Evolutionary conservation across 768 basidiomycete species (phyloP).

Genomic region (Harrya chromipes): DNA sequence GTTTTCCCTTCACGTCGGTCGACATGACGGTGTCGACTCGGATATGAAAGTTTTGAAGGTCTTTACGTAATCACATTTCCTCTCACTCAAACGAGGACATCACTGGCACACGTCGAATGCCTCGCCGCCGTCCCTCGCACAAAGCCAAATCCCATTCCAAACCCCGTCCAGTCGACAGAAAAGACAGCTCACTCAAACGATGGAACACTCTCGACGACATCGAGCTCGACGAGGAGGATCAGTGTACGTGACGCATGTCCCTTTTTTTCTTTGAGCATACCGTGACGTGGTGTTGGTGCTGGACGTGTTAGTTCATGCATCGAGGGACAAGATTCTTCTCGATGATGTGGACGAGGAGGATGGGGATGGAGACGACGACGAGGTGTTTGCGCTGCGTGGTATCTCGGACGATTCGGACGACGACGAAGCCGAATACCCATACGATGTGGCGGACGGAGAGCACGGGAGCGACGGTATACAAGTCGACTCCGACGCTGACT

Average conservation of each 20-base stretch:
- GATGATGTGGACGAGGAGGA: slow-evolving; percentile 51
- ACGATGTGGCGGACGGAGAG: slow-evolving; percentile 11
- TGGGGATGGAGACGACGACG: slow-evolving; percentile 62
- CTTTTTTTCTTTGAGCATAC: background rate
- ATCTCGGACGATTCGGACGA: slow-evolving; percentile 35
- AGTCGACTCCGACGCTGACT: slow-evolving; percentile 8
- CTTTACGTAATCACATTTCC: slow-evolving; percentile 19
- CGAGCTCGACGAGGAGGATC: slow-evolving; percentile 74
- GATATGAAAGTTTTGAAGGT: background rate
- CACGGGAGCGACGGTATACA: slow-evolving; percentile 23
- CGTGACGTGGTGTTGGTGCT: background rate
- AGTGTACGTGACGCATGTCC: slow-evolving; percentile 49
- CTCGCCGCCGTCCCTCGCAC: slow-evolving; percentile 40
- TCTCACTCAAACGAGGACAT: background rate
- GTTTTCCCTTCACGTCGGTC: slow-evolving; percentile 5
- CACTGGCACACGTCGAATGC: slow-evolving; percentile 46
- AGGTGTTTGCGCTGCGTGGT: slow-evolving; percentile 75
- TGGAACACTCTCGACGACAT: slow-evolving; percentile 71
- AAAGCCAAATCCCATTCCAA: slow-evolving; percentile 35
- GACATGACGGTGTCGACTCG: background rate
- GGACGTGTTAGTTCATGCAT: slow-evolving; percentile 56
- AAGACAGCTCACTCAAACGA: slow-evolving; percentile 52
- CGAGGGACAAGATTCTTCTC: slow-evolving; percentile 74
- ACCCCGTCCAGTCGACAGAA: slow-evolving; percentile 48
- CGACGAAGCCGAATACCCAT: slow-evolving; percentile 32